Evolutionary conservation across 1,284 basidiomycete genomes (phyloP), one percentile per base, ranked within the genome.

Genomic region (Ustilago tritici): DNA sequence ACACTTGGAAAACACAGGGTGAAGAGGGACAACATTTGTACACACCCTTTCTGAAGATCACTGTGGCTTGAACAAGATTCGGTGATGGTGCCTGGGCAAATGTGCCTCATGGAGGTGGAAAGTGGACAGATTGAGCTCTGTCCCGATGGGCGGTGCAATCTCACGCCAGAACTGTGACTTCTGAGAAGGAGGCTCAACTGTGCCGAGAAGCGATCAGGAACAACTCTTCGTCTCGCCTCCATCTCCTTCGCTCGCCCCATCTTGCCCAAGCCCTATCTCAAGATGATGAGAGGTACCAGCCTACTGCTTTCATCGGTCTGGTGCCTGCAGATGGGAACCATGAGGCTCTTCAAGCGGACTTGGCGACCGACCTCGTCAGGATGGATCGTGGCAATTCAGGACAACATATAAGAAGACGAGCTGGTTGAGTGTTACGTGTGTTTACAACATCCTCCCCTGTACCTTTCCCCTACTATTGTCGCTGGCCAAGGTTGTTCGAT

Each of bases 151-250:
- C 43, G 43, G 43, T 52, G 49, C 32, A 52, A 52, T 62, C 52
- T 53, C 52, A 55, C 60, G 60, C 60, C 40, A 62, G 35, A 19
- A 7, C n/a, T 55, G 53, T 55, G 52, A 46, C 34, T 49, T 43
- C 53, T 47, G 53, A 54, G 47, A 36, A 28, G 23, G 14, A 28
- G 41, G 10, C 32, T 35, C 31, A 32, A 43, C 38, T 15, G n/a
- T 19, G 3, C 3, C 19, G 43, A 46, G 23, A n/a, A 19, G 43
- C 40, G 43, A 46, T 19, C 10, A 8, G 43, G 19, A 19, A 4
- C 43, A 15, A 19, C 43, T 46, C 6, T 46, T 23, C 28, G 41
- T 31, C 31, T 56, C 38, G 40, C 38, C 55, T 41, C 55, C 55
- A 56, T 43, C 36, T 43, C 19, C 23, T 41, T 38, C 9, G 11